Evolutionary conservation across 1,284 basidiomycete species (phyloP), one percentile per base, ranked within the genome.

Genomic region (Cryptococcus sp.): DNA sequence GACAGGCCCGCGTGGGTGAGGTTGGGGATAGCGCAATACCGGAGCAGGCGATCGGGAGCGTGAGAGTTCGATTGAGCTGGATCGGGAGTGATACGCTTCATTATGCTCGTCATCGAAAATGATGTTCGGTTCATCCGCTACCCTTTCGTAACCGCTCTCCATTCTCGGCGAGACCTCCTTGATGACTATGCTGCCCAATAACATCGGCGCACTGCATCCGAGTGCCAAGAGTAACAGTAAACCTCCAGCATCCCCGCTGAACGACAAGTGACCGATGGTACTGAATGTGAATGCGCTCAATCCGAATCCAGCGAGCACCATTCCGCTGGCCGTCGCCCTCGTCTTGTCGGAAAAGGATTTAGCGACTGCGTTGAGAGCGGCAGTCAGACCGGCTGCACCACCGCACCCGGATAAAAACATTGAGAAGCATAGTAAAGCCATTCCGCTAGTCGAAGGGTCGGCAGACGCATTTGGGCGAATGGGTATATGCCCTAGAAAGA

Each of bases 281-380:
- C 85, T 85, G 73, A 90, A 91, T 53, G 85, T 77, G 73, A 90
- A 89, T 0, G 88, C 88, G 7, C 86, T 88, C 4, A 91, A 78
- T 0, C 88, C 88, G 54, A 88, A 89, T n/a, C 86, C 88, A 0
- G 86, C 86, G 16, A 88, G 75, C 19, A 90, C 87, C 14, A 87
- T 67, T 2, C 84, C 85, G 1, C 85, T 87, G 1, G 84, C 81
- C 0, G 84, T 82, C 1, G 84, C 87, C 34, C 87, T 78, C 7
- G 69, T 64, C 18, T 56, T 48, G 54, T 75, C 72, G 1, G 73
- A 63, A 47, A 76, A 77, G 4, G 65, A 69, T 42, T 73, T 72
- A 0, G 76, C 76, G 2, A 67, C 67, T 0, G 74, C 69, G 54
- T 77, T 78, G 49, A 78, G 60, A 0, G 63, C 63, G 2, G 66